Percentiles rank a stretch among this genome's conserved stretches.
phyloP scores from a whole-genome alignment of 371 early-diverging fungal genomes.

The Circinella umbellata region DNA sequence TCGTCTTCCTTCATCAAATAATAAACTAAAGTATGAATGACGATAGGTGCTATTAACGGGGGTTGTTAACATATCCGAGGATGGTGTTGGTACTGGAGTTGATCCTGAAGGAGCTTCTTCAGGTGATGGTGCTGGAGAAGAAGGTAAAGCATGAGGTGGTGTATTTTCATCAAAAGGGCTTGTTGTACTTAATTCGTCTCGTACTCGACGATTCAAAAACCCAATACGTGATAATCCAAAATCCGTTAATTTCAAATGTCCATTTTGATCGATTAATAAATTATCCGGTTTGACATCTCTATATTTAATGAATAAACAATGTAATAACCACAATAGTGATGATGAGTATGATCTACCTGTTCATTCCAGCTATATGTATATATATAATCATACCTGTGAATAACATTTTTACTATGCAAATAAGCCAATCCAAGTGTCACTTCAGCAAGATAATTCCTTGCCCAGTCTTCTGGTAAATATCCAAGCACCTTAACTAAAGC shows the following conservation, averaged over 20 bases:
- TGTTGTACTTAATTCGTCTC: constrained; percentile 50
- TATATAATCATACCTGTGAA: constrained; percentile 78
- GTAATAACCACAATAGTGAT: background rate
- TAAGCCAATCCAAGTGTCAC: constrained; percentile 95
- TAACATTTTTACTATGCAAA: constrained; percentile 82
- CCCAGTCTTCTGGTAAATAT: constrained; percentile 86
- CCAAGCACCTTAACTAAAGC: constrained; percentile 89
- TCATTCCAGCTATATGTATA: background rate
- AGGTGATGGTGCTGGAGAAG: constrained; percentile 2
- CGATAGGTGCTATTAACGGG: constrained; percentile 29
- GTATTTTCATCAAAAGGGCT: constrained; percentile 10
- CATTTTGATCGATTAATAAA: constrained; percentile 86
- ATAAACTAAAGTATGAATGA: constrained; percentile 49
- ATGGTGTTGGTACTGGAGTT: too few species aligned
- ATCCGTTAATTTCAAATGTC: constrained; percentile 94
- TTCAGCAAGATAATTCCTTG: constrained; percentile 92
- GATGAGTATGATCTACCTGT: background rate
- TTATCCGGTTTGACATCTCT: constrained; percentile 94
- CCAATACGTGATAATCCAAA: constrained; percentile 93
- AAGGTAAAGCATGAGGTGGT: constrained; percentile 9
- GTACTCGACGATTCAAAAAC: constrained; percentile 82
- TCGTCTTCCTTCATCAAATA: constrained; percentile 47
- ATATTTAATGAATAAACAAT: background rate
- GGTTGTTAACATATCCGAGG: constrained; percentile 11
- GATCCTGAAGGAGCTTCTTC: background rate